These are phyloP conservation scores for Hymenoscyphus albidus DNA, from an alignment of 2,329 filamentous ascomycete genomes.

Conservation along the genomic window DNA sequence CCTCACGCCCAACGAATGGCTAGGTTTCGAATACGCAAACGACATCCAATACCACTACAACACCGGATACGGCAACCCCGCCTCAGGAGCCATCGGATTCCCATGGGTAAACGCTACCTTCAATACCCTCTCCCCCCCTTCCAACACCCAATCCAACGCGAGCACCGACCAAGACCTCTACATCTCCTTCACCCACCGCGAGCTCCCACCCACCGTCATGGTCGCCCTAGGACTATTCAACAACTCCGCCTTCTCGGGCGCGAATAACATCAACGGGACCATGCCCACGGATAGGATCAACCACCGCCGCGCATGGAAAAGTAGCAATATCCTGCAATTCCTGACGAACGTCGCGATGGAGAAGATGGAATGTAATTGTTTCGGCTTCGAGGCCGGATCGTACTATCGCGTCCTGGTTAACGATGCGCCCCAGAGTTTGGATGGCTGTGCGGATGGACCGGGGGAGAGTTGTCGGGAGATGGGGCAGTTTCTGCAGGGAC, in stretches of 20 bases:
- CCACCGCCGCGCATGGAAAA: slow-evolving; percentile 47
- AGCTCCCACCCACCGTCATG: slow-evolving; percentile 50
- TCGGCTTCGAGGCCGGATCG: slow-evolving; percentile 42
- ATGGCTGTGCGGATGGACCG: slow-evolving; percentile 47
- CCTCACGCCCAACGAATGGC: slow-evolving; percentile 45
- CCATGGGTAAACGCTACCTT: slow-evolving; percentile 51
- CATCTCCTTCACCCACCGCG: slow-evolving; percentile 52
- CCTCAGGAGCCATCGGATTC: slow-evolving; percentile 45
- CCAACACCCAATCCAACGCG: slow-evolving; percentile 34
- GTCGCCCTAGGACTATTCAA: slow-evolving; percentile 53
- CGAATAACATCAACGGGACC: slow-evolving; percentile 45
- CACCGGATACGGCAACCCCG: slow-evolving; percentile 47
- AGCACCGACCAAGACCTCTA: slow-evolving; percentile 45
- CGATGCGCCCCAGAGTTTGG: slow-evolving; percentile 45
- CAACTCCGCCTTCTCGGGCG: slow-evolving; percentile 45
- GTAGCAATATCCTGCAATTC: slow-evolving; percentile 50
- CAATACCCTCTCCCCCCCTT: slow-evolving; percentile 34
- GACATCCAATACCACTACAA: slow-evolving; percentile 50
- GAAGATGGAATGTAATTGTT: slow-evolving; percentile 48
- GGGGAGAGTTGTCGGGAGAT: slow-evolving; percentile 41
- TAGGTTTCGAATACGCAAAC: slow-evolving; percentile 48
- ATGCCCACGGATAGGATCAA: slow-evolving; percentile 49
- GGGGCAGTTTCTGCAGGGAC: slow-evolving; percentile 18
- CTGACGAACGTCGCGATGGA: slow-evolving; percentile 51
- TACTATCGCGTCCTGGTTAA: slow-evolving; percentile 51